Evolutionary conservation across 1,139 yeast species (phyloP), one percentile per base, ranked within the genome.

Genomic region (Debaryomyces sp.): DNA sequence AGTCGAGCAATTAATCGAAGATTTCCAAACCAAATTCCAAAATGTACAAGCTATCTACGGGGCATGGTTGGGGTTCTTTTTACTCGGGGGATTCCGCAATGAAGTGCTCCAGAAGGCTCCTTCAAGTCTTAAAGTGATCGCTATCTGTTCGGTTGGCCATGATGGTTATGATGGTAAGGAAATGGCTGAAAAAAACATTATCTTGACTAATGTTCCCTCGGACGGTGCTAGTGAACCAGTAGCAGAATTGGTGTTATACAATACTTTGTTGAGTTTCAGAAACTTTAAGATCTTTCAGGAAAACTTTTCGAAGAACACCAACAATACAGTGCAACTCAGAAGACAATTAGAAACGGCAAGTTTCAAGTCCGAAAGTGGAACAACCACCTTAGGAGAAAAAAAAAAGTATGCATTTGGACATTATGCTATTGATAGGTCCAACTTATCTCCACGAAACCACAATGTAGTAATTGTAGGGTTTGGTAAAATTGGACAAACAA

Each of bases 391-490:
- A 7, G 49, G 54, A 2, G 44, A 54, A 4, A 40, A 17, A 50
- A 54, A 72, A 58, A 75, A 80, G 43, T 74, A 77, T 67, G 52
- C 68, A 6, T 71, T 75, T 44, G 89, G 88, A 24, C 79, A 83
- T 55, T 47, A 58, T 21, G 65, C 76, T 17, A 68, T 68, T 29
- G 64, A 67, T 8, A 60, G 77, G 40, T 63, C 57, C 22, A 73
- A 74, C 49, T 54, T 58, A 30, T 77, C 81, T 13, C 91, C 91
- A 7, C 66, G 69, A 6, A 84, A 82, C 40, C 87, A 84, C 57
- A 69, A 72, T 30, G 92, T 77, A 1, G 84, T 88, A 5, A 78
- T 89, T 39, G 81, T 87, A 2, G 96, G 96, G 0, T 85, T 89
- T 59, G 96, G 96, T 1, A 75, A 81, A 37, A 89, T 89, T 58